Evolutionary conservation across 257 asterid species (phyloP).

Genomic region (Plantago ovata): DNA sequence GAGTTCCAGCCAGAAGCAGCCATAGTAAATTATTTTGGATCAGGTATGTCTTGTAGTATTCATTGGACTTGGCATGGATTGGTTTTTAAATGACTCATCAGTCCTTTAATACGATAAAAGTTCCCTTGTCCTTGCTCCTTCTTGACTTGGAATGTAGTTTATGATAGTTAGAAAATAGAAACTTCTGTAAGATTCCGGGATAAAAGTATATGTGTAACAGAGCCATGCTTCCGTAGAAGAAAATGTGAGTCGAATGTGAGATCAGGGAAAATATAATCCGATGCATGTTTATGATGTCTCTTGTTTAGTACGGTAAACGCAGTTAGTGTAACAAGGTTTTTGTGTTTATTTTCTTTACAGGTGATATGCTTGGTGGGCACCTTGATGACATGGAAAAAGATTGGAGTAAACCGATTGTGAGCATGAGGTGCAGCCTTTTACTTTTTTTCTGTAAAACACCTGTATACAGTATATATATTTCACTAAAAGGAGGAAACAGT

Average conservation of each 20-base stretch:
- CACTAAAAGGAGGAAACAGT: constrained; percentile 4
- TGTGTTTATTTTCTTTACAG: constrained; percentile 33
- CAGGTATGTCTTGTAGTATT: constrained; percentile 40
- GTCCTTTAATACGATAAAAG: too few relatives aligned
- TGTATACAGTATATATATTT: background rate
- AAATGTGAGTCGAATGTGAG: background rate
- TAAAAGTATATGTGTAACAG: too few relatives aligned
- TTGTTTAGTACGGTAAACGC: background rate
- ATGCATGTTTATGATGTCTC: background rate
- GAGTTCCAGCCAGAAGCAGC: constrained; percentile 94
- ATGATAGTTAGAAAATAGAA: background rate
- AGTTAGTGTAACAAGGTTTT: background rate
- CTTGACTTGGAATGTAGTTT: too few relatives aligned
- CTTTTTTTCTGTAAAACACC: constrained; percentile 11
- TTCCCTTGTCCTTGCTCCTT: too few relatives aligned
- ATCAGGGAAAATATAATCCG: background rate
- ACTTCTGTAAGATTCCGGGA: too few relatives aligned
- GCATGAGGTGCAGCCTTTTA: constrained; percentile 68
- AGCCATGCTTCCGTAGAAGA: background rate
- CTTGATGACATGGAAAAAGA: constrained; percentile 98
- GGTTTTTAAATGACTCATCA: too few relatives aligned
- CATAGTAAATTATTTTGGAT: constrained; percentile 84
- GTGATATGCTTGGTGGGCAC: constrained; percentile 96
- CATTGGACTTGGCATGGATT: too few relatives aligned
- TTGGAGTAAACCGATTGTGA: constrained; percentile 97